Evolutionary conservation across 495 filamentous ascomycete species (phyloP).

Genomic region (Podospora pseudocomata): DNA sequence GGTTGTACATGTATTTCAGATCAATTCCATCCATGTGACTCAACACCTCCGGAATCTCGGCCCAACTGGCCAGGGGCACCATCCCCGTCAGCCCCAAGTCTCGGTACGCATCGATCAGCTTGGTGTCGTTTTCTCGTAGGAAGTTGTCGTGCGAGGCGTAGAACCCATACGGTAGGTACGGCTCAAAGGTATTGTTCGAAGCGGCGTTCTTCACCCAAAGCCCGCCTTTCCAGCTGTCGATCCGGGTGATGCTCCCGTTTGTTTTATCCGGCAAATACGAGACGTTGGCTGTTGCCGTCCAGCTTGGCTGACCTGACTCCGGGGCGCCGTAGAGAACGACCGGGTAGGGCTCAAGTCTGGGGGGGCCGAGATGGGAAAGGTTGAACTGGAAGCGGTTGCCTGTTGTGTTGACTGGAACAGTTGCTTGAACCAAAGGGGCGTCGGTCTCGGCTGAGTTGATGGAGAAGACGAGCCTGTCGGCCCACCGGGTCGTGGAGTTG

Average conservation of each 20-base stretch:
- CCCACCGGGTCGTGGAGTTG: slow-evolving; percentile 25
- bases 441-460: slow-evolving; percentile 33
- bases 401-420: slow-evolving; percentile 46
- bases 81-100: slow-evolving; percentile 47
- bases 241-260: slow-evolving; percentile 56
- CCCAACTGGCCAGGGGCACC: slow-evolving; percentile 37
- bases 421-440: slow-evolving; percentile 35
- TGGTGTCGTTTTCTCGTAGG: slow-evolving; percentile 39
- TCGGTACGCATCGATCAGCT: slow-evolving; percentile 46
- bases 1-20: slow-evolving; percentile 64
- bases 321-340: slow-evolving; percentile 41
- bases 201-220: slow-evolving; percentile 41
- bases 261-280: slow-evolving; percentile 56
- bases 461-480: slow-evolving; percentile 35
- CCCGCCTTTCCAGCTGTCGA: slow-evolving; percentile 60
- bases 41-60: slow-evolving; percentile 47
- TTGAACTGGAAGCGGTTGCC: slow-evolving; percentile 46
- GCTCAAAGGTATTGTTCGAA: slow-evolving; percentile 36
- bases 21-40: slow-evolving; percentile 52
- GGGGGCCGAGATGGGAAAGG: slow-evolving; percentile 39
- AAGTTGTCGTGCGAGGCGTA: slow-evolving; percentile 60
- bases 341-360: slow-evolving; percentile 46
- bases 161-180: slow-evolving; percentile 61
- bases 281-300: slow-evolving; percentile 44
- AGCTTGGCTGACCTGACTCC: slow-evolving; percentile 30